Conservation (phyloP, 169 alveolate genomes). For the Cryptosporidium sp. region DNA sequence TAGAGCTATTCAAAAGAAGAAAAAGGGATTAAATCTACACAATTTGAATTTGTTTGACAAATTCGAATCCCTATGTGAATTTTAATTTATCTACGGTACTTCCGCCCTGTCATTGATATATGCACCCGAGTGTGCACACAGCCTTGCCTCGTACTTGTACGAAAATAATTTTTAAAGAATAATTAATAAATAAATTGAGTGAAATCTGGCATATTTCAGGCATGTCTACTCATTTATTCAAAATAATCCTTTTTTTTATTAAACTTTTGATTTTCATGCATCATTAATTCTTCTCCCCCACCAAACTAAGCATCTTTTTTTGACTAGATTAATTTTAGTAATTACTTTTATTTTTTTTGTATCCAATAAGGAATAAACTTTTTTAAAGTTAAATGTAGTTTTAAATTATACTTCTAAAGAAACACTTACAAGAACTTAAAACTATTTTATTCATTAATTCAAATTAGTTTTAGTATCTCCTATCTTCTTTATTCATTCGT, state of each 20-base stretch:
- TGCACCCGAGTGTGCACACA: conserved; percentile 41
- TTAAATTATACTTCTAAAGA: too few species aligned
- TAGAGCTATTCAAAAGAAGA: background rate
- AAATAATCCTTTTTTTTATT: background rate
- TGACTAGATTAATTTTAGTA: background rate
- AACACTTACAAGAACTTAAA: too few species aligned
- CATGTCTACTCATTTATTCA: background rate
- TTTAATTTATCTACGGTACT: conserved; percentile 6
- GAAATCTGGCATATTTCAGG: background rate
- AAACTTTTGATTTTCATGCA: too few species aligned
- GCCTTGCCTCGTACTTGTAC: conserved; percentile 24
- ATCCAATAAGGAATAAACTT: too few species aligned
- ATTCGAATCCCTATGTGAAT: background rate
- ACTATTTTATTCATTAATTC: too few species aligned
- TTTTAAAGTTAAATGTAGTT: too few species aligned
- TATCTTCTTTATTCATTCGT: too few species aligned
- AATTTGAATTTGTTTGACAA: background rate
- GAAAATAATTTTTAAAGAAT: background rate
- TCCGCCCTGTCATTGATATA: background rate
- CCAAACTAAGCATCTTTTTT: background rate
- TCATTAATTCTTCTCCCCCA: background rate
- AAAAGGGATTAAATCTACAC: background rate
- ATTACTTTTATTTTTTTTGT: too few species aligned
- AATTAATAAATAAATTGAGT: background rate
- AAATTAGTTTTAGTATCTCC: too few species aligned